phyloP scores from a whole-genome alignment of 78 protist genomes.

The Speleostelium caveatum region DNA sequence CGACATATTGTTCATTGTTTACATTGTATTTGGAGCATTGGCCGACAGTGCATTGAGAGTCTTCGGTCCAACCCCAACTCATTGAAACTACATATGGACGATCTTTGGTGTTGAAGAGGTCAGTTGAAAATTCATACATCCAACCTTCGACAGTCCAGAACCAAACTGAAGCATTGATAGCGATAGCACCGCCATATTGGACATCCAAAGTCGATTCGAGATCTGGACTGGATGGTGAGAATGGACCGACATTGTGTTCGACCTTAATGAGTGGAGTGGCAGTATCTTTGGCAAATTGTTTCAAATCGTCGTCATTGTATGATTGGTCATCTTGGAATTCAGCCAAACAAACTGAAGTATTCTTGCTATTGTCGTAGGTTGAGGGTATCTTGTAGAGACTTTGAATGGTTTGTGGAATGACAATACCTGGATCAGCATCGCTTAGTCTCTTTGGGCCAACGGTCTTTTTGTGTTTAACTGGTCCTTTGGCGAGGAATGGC shows the following conservation, averaged over 20 bases:
- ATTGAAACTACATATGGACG: conserved; percentile 41
- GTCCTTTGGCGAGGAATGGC: conserved; percentile 29
- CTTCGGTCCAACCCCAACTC: conserved; percentile 68
- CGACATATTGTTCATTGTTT: conserved; percentile 15
- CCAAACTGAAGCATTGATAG: conserved; percentile 24
- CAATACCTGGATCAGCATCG: conserved; percentile 18
- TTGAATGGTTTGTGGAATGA: conserved; percentile 53
- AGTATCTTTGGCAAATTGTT: conserved; percentile 32
- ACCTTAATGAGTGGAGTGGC: conserved; percentile 32
- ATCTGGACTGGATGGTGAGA: conserved; percentile 14
- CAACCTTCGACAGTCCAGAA: conserved; percentile 51
- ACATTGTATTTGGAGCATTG: neutral
- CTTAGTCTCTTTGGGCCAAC: too few relatives aligned
- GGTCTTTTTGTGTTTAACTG: neutral
- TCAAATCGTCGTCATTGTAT: conserved; percentile 45
- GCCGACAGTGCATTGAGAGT: neutral
- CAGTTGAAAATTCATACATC: conserved; percentile 53
- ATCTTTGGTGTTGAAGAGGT: neutral
- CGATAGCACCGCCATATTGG: conserved; percentile 66
- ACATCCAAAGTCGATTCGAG: conserved; percentile 55
- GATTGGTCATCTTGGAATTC: conserved; percentile 67
- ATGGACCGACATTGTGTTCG: conserved; percentile 37
- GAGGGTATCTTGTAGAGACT: conserved; percentile 41
- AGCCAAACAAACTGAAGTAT: conserved; percentile 45
- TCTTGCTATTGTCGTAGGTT: conserved; percentile 9